Conservation (phyloP, 805 yeast species). For the Candida silvicultrix region DNA sequence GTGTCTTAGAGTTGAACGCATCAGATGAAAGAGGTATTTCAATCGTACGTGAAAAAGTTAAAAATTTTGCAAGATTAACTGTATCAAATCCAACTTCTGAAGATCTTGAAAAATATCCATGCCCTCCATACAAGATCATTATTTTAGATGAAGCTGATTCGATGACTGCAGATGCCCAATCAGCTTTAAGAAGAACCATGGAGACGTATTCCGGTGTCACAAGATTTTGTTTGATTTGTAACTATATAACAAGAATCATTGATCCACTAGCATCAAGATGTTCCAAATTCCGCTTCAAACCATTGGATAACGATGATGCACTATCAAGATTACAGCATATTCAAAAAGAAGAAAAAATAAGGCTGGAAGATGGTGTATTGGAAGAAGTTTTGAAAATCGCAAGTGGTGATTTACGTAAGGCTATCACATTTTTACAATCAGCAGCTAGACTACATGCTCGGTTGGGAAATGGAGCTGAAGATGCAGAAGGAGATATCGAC, state of each 20-base stretch:
- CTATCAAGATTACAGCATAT: conserved; percentile 59
- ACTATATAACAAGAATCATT: conserved; percentile 92
- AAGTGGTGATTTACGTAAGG: conserved; percentile 87
- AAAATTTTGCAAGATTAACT: conserved; percentile 78
- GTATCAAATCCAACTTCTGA: conserved; percentile 74
- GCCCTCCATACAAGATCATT: conserved; percentile 94
- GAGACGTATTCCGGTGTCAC: conserved; percentile 86
- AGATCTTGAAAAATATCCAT: conserved; percentile 72
- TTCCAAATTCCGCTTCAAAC: conserved; percentile 87
- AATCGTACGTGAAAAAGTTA: conserved; percentile 79
- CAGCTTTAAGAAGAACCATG: conserved; percentile 94
- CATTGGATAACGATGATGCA: conserved; percentile 68
- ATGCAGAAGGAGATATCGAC: conserved; percentile 29
- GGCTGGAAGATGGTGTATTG: conserved; percentile 44
- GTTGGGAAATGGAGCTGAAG: conserved; percentile 23
- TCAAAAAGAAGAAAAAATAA: conserved; percentile 38
- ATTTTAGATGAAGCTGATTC: conserved; percentile 95
- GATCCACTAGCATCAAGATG: conserved; percentile 97
- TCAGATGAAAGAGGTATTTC: conserved; percentile 90
- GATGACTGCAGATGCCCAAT: conserved; percentile 95
- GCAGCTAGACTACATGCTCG: conserved; percentile 51
- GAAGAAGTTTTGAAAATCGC: conserved; percentile 64
- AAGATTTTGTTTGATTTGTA: conserved; percentile 91
- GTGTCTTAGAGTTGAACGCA: conserved; percentile 82
- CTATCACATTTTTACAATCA: conserved; percentile 85